These are phyloP conservation scores for Leptomonas pyrrhocoris DNA, from an alignment of 208 protist genomes.

Conservation along the genomic window DNA sequence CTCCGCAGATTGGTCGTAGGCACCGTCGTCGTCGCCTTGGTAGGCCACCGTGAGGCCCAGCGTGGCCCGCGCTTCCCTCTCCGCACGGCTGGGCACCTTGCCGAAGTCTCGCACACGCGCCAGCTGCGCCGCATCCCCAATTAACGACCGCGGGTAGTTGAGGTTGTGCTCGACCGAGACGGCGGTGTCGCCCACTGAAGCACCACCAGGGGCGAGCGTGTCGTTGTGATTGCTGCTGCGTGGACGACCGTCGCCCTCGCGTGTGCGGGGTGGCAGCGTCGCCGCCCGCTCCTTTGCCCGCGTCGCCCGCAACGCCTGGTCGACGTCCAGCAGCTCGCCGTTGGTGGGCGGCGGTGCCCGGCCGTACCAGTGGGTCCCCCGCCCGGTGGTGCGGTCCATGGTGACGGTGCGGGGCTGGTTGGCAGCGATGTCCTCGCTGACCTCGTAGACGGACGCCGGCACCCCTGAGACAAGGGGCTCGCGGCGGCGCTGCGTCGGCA, in stretches of 20 bases:
- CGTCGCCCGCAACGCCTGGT: conserved; percentile 53
- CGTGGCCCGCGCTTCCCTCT: conserved; percentile 33
- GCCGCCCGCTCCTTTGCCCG: conserved; percentile 39
- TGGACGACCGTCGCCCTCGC: neutral
- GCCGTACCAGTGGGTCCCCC: conserved; percentile 62
- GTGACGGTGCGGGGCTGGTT: conserved; percentile 45
- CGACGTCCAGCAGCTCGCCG: conserved; percentile 52
- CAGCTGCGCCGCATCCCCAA: conserved; percentile 45
- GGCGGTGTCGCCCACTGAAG: conserved; percentile 33
- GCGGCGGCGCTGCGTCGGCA: conserved; percentile 44
- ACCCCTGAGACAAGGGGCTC: conserved; percentile 48
- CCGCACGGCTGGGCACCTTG: conserved; percentile 47
- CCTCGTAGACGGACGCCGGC: conserved; percentile 64
- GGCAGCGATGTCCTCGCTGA: conserved; percentile 56
- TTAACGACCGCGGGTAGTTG: conserved; percentile 46
- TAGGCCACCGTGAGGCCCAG: conserved; percentile 21
- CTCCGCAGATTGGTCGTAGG: neutral
- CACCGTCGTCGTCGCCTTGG: conserved; percentile 6
- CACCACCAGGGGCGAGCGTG: neutral
- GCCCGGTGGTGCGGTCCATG: conserved; percentile 64
- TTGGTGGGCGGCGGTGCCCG: conserved; percentile 13
- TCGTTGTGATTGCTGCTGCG: neutral
- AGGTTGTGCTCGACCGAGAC: conserved; percentile 70
- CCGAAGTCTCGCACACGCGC: conserved; percentile 50
- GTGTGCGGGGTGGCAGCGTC: conserved; percentile 36